Evolutionary conservation across 108 stramenopile genomes (phyloP), one percentile per base, ranked within the genome.

Genomic region (Discostella stelligeroides): DNA sequence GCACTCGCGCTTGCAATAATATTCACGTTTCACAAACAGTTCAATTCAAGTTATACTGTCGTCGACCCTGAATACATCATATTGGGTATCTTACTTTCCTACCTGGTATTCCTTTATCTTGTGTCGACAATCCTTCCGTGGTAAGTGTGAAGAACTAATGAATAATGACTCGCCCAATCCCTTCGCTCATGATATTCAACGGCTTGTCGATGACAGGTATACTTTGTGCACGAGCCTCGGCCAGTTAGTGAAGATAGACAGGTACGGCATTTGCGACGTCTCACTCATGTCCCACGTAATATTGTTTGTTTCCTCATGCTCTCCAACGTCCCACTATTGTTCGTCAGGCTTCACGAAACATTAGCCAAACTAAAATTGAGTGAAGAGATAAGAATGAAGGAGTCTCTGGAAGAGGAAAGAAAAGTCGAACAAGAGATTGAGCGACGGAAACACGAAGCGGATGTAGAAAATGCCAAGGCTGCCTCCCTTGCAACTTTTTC

Each of bases 221-320:
- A 96, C 95, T 13, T 61, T 93, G 9, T 96, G 95, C 63, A 91
- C 92, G 10, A 87, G 81, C 51, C 65, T 96, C 49, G 95, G 92
- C 10, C 87, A 96, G 66, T 66, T 96, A 40, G 86, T 91, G 7
- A 84, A 92, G 39, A 63, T 71, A 42, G 61, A 86, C 40, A 46
- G 73, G 73, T 74, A 29, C 28, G 65, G 15, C n/a, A 4, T 49
- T 41, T 58, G 20, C 12, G 23, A 41, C 17, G 34, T 57, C 24
- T 18, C 46, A 21, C 68, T 42, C 21, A 21, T n/a, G 1, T 57
- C 18, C 18, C 41, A 13, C 12, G 53, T 20, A n/a, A 48, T 45
- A 24, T 40, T 23, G n/a, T 24, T 28, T 28, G 37, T 21, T 24
- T 10, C 23, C 37, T 25, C 30, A 13, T 42, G 20, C 23, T 34